Evolutionary conservation across 306 rosid species (phyloP).

Genomic region (Senna siamea): DNA sequence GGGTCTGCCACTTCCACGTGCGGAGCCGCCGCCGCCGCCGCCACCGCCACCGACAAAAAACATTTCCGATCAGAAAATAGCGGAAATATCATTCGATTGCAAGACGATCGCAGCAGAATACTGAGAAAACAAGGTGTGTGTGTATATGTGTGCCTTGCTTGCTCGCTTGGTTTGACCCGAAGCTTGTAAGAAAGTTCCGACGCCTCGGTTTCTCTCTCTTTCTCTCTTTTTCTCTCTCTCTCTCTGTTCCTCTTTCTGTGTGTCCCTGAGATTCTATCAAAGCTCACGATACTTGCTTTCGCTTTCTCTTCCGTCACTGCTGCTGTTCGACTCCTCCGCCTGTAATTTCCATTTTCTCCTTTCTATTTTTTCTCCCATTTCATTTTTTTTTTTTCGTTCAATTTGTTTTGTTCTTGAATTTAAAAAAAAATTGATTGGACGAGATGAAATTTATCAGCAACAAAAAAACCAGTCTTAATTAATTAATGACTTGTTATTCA

Average conservation of each 20-base stretch:
- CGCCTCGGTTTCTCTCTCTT: background rate
- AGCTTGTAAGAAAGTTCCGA: background rate
- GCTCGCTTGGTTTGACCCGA: conserved; percentile 38
- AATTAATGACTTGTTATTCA: background rate
- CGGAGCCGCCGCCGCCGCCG: conserved; percentile 23
- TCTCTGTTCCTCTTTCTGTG: background rate
- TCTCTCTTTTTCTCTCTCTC: too few relatives aligned
- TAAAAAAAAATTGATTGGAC: too few relatives aligned
- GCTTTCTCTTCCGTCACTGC: conserved; percentile 18
- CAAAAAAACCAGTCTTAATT: too few relatives aligned
- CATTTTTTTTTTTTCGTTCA: too few relatives aligned
- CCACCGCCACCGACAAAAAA: conserved; percentile 36
- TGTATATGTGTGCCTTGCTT: background rate
- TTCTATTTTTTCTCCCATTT: too few relatives aligned
- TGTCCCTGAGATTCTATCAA: conserved; percentile 27
- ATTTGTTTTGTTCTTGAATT: too few relatives aligned
- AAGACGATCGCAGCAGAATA: conserved; percentile 1
- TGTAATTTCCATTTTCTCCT: background rate
- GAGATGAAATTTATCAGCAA: too few relatives aligned
- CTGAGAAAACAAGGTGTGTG: background rate
- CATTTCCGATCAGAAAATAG: conserved; percentile 57
- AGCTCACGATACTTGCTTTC: conserved; percentile 9
- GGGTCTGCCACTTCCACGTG: conserved; percentile 16
- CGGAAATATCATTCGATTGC: conserved; percentile 47
- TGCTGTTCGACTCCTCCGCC: background rate